Evolutionary conservation across 441 rosid genomes (phyloP).

Genomic region (Gossypium davidsonii): DNA sequence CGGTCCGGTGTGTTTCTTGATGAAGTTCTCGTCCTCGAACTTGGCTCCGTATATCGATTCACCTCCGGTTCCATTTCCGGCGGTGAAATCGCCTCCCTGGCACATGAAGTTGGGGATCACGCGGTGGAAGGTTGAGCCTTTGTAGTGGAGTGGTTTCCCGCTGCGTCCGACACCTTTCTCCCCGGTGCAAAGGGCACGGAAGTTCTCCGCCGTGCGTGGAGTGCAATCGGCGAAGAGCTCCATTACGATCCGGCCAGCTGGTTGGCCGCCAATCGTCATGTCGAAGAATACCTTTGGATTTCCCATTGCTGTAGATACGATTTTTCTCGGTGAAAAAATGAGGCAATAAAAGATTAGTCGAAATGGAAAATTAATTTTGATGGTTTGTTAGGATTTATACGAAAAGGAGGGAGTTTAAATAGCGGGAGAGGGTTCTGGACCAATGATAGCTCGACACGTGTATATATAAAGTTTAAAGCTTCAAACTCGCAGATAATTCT

Average conservation of each 20-base stretch:
- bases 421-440: slow-evolving; percentile 10
- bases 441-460: slow-evolving; percentile 43
- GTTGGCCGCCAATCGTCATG: slow-evolving; percentile 52
- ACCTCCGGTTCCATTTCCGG: slow-evolving; percentile 79
- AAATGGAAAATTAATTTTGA: not conserved
- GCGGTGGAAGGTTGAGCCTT: slow-evolving; percentile 63
- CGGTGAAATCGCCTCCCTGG: slow-evolving; percentile 76
- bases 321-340: not conserved
- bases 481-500: too few relatives aligned
- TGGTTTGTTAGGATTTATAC: slow-evolving; percentile 7
- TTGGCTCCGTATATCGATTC: slow-evolving; percentile 69
- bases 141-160: slow-evolving; percentile 71
- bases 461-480: not conserved
- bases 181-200: slow-evolving; percentile 83
- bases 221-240: slow-evolving; percentile 63
- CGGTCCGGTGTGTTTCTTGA: slow-evolving; percentile 67
- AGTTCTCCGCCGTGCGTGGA: slow-evolving; percentile 70
- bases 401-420: slow-evolving; percentile 21
- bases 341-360: not conserved
- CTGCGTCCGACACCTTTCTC: slow-evolving; percentile 56
- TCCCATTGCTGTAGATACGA: slow-evolving; percentile 16
- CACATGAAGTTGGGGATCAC: slow-evolving; percentile 79
- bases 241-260: slow-evolving; percentile 68
- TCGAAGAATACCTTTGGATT: slow-evolving; percentile 84
- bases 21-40: slow-evolving; percentile 75